Evolutionary conservation across 371 early-diverging fungal genomes (phyloP), one percentile per base, ranked within the genome.

Genomic region (Mortierella sp.): DNA sequence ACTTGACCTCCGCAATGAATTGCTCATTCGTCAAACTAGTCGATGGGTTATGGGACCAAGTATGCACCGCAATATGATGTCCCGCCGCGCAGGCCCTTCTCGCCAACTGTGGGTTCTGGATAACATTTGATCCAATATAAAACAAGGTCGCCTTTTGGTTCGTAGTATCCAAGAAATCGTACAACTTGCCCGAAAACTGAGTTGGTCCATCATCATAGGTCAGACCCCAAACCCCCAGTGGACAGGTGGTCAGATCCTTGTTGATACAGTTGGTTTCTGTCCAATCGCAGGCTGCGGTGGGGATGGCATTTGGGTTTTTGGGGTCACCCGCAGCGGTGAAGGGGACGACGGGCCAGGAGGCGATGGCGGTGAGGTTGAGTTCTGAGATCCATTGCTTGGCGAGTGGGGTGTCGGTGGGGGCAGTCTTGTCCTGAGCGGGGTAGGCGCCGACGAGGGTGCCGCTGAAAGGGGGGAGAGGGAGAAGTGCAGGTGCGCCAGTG

Each of bases 1-100:
- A 95, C 82, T 92, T 90, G 74, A 94, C 81, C 81, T 96, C 96
- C 73, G 94, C 93, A 69, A 96, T 89, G 69, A 95, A 91, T 81
- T 94, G 91, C 48, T 91, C 90, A 79, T 94, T 94, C 50, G 91
- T 90, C 82, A 94, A 85, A 26, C 93, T 89, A 51, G 95, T 94
- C 82, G 93, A 88, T 64, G 91, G 89, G 59, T 88, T 86, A 76
- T 96, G 96, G 69, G 90, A 78, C 94, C 94, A 95, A 26, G 95
- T 93, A 81, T 95, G 95, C 53, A 90, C 89, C 24, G 92, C 95
- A 83, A 95, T 92, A 24, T 94, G 93, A 74, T 95, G 95, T 51
- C 94, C 95, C 82, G 92, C 90, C 8, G 46, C 86, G 86, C 88
- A 80, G 88, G 91, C 88, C 78, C 91, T 67, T 2, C 85, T 87